Evolutionary conservation across 1,139 yeast genomes (phyloP), one percentile per base, ranked within the genome.

Genomic region (Hyphopichia khmerensis): DNA sequence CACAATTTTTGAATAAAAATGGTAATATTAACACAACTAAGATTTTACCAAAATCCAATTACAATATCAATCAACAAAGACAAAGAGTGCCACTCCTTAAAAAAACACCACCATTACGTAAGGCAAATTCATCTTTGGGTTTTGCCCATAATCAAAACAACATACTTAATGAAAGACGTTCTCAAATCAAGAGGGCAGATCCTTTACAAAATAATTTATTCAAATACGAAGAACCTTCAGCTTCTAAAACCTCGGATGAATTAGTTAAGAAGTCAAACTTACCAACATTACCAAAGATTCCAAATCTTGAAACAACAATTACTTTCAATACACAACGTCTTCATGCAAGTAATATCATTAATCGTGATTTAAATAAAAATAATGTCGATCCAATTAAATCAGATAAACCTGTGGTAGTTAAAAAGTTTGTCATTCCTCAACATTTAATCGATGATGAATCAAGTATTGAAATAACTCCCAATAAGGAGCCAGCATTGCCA

Each of bases 121-220:
- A 67, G 45, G 67, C 77, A 14, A 72, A 65, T 46, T 70, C 75
- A 6, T 57, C 72, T 7, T 57, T 72, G 40, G 77, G 77, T 1
- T 67, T 72, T 47, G 49, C 56, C 23, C 64, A 60, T 42, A 41
- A 19, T 14, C 36, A 36, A 30, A 36, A 42, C 14, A 40, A 19
- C 36, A 46, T 16, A 41, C 43, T 32, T 2, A 21, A n/a, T 21
- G 29, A 27, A 36, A 36, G 31, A 17, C 38, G 24, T 9, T 23
- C 16, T 18, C 35, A 31, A 23, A 31, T 31, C 6, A 37, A 37
- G 21, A 19, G 21, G 23, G 21, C 38, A 4, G 18, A 39, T 18
- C 41, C 41, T 14, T 33, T 39, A 14, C 16, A 34, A n/a, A 39
- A 39, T 19, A 27, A 19, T 15, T 29, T 39, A 14, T 35, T 35